A percentile compares a stretch with the other conserved stretches of the same genome.
Evolutionary conservation across 768 basidiomycete species (phyloP).

Genomic region (Leccinum aurantiacum): DNA sequence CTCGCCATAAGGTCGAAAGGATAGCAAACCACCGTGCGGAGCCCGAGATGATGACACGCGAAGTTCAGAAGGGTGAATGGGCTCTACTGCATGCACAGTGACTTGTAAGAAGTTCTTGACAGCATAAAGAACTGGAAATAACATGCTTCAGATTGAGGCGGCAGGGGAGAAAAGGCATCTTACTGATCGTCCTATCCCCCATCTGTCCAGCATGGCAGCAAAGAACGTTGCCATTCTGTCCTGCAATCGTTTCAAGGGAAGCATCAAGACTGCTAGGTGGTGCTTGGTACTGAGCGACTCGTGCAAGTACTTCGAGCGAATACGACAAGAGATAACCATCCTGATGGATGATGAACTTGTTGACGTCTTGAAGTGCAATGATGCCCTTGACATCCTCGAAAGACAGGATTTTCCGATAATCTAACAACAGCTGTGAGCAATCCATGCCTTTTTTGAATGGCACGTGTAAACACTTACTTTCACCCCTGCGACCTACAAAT

Average conservation of each 20-base stretch:
- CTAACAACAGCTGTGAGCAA: constrained; percentile 35
- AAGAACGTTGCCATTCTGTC: constrained; percentile 52
- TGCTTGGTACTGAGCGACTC: constrained; percentile 51
- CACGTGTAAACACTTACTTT: constrained; percentile 42
- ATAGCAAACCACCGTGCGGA: constrained; percentile 28
- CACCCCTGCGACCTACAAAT: constrained; percentile 57
- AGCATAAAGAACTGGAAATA: constrained; percentile 61
- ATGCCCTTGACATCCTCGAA: constrained; percentile 52
- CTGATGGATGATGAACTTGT: constrained; percentile 66
- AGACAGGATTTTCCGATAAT: constrained; percentile 56
- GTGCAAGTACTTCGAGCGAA: constrained; percentile 68
- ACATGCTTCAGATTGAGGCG: constrained; percentile 7
- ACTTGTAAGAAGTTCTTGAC: constrained; percentile 59
- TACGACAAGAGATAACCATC: constrained; percentile 62
- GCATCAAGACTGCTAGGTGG: constrained; percentile 49
- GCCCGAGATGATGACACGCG: constrained; percentile 38
- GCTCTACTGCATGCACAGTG: constrained; percentile 63
- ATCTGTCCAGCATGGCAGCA: constrained; percentile 60
- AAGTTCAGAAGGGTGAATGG: constrained; percentile 40
- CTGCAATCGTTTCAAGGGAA: constrained; percentile 61
- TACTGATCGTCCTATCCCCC: constrained; percentile 56
- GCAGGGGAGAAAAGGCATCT: constrained; percentile 18
- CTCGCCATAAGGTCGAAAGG: constrained; percentile 66
- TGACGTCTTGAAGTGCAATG: constrained; percentile 57
- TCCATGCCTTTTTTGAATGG: neutral